A percentile compares a stretch with the other conserved stretches of the same genome.
These are phyloP conservation scores for Volvox africanus DNA, from an alignment of 139 green algal species.

Conservation along the genomic window DNA sequence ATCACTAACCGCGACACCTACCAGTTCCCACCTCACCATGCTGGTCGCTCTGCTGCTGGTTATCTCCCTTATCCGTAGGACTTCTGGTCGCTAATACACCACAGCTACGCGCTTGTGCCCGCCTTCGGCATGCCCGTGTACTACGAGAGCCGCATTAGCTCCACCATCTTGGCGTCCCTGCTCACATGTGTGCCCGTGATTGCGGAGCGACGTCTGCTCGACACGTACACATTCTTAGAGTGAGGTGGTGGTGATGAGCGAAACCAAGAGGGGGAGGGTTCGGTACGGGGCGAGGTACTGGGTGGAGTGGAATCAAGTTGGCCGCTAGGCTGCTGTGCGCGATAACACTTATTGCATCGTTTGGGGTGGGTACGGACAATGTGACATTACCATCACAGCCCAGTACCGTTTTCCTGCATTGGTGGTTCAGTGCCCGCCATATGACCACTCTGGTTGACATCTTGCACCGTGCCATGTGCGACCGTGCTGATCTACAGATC, in stretches of 20 bases:
- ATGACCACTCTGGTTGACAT: too few relatives aligned
- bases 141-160: constrained; percentile 56
- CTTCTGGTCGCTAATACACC: constrained; percentile 55
- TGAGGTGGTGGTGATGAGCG: background rate
- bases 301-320: too few relatives aligned
- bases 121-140: constrained; percentile 59
- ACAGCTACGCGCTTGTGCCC: constrained; percentile 53
- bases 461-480: too few relatives aligned
- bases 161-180: constrained; percentile 51
- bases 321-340: background rate
- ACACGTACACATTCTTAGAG: constrained; percentile 56
- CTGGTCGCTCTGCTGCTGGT: too few relatives aligned
- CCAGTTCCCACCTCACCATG: too few relatives aligned
- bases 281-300: too few relatives aligned
- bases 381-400: too few relatives aligned
- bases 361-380: too few relatives aligned
- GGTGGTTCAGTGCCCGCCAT: too few relatives aligned
- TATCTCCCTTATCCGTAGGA: background rate
- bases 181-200: constrained; percentile 52
- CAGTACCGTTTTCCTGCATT: too few relatives aligned
- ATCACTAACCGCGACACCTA: too few relatives aligned
- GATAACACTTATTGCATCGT: background rate
- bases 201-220: constrained; percentile 55
- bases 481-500: too few relatives aligned
- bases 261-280: background rate